Conservation (phyloP, 257 asterid species). For the Solanum sparsipilum region DNA sequence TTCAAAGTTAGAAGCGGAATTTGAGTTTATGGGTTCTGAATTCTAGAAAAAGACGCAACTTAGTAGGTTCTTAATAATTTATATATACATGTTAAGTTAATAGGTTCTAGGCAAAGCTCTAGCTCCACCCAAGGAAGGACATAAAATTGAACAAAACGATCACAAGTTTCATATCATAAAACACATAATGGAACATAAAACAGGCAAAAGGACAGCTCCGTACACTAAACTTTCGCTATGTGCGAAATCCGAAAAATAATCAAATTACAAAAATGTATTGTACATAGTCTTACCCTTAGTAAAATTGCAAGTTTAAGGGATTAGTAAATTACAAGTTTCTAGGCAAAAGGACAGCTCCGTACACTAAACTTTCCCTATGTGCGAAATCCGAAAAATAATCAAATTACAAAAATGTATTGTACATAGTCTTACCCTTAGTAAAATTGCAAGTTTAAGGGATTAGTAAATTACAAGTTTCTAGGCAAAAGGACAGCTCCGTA, state of each 20-base stretch:
- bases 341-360: too few relatives aligned
- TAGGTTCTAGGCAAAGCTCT: background rate
- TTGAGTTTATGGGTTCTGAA: background rate
- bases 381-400: too few relatives aligned
- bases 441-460: too few relatives aligned
- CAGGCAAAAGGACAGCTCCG: accelerated
- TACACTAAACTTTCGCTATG: background rate
- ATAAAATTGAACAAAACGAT: background rate
- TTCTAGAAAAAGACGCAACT: background rate
- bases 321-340: too few relatives aligned
- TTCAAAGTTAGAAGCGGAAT: background rate
- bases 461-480: too few relatives aligned
- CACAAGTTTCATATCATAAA: background rate
- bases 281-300: accelerated
- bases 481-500: accelerated
- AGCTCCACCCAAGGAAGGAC: background rate
- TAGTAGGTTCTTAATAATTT: too few relatives aligned
- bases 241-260: background rate
- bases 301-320: background rate
- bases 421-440: too few relatives aligned
- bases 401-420: too few relatives aligned
- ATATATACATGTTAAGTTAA: background rate
- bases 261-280: background rate
- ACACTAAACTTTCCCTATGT: too few relatives aligned
- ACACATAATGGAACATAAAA: background rate